Conservation (phyloP, 306 rosid species). For the Coriaria nepalensis region DNA sequence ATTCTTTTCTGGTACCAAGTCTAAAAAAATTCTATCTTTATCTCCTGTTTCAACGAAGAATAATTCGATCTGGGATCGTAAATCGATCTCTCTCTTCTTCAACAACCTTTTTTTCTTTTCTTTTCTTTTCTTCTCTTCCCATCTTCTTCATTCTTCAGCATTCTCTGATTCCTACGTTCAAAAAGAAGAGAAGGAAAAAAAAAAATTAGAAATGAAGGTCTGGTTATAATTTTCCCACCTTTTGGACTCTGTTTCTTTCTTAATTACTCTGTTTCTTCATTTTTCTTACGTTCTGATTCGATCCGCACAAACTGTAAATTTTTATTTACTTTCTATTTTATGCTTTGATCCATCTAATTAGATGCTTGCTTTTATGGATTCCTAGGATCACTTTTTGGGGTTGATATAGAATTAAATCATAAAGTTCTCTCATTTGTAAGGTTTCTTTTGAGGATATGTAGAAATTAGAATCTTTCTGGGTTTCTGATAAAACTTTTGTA, state of each 20-base stretch:
- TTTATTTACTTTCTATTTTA: background rate
- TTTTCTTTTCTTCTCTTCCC: background rate
- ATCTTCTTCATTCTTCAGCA: constrained; percentile 1
- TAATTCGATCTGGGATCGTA: constrained; percentile 20
- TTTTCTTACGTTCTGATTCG: background rate
- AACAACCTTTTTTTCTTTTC: background rate
- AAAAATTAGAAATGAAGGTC: constrained; percentile 76
- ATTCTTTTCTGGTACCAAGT: constrained; percentile 31
- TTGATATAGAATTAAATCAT: no score
- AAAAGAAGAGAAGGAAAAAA: constrained; percentile 1
- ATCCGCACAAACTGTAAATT: background rate
- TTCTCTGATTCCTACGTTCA: no score
- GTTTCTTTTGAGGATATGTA: no score
- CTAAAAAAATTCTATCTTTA: constrained; percentile 12
- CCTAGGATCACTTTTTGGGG: background rate
- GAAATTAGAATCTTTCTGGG: background rate
- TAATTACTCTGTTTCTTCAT: background rate
- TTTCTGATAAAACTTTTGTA: background rate
- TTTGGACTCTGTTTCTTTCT: constrained; percentile 12
- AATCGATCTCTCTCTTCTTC: constrained; percentile 13
- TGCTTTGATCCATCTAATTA: constrained; percentile 19
- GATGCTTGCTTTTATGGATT: constrained; percentile 16
- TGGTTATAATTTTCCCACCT: constrained; percentile 14
- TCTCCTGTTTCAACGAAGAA: constrained; percentile 15
- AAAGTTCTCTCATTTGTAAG: no score